A percentile compares a stretch with the other conserved stretches of the same genome.
phyloP scores from a whole-genome alignment of 495 filamentous ascomycete genomes.

The Jackrogersella minutella region DNA sequence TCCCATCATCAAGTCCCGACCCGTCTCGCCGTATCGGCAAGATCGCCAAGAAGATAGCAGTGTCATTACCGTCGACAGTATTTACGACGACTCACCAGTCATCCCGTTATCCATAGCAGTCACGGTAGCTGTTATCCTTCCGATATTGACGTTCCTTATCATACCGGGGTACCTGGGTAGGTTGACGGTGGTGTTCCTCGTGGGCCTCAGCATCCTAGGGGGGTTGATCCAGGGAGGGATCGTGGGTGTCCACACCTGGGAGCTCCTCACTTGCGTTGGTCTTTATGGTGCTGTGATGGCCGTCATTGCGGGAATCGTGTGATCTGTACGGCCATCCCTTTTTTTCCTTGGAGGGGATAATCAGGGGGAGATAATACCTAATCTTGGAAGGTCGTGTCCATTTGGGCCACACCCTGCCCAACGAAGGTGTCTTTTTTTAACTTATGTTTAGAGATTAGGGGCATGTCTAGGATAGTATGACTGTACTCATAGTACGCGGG shows the following conservation, averaged over 20 bases:
- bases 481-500: not conserved
- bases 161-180: constrained; percentile 64
- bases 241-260: constrained; percentile 37
- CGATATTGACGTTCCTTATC: constrained; percentile 65
- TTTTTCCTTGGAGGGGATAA: not conserved
- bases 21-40: constrained; percentile 21
- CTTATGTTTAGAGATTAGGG: not conserved
- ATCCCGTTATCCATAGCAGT: constrained; percentile 59
- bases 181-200: constrained; percentile 58
- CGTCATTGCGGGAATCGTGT: constrained; percentile 51
- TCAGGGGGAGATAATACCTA: not conserved
- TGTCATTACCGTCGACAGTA: constrained; percentile 20
- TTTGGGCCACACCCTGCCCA: not conserved
- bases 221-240: constrained; percentile 45
- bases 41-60: constrained; percentile 28
- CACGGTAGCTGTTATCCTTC: constrained; percentile 63
- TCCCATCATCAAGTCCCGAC: constrained; percentile 34
- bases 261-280: constrained; percentile 46
- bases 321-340: not conserved
- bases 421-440: not conserved
- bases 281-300: constrained; percentile 57
- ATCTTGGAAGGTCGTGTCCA: not conserved
- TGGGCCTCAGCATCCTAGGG: constrained; percentile 43
- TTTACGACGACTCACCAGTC: constrained; percentile 22
- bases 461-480: not conserved